Base-by-base conservation (phyloP, 208 protist genomes). In the Acanthamoeba healyi region DNA sequence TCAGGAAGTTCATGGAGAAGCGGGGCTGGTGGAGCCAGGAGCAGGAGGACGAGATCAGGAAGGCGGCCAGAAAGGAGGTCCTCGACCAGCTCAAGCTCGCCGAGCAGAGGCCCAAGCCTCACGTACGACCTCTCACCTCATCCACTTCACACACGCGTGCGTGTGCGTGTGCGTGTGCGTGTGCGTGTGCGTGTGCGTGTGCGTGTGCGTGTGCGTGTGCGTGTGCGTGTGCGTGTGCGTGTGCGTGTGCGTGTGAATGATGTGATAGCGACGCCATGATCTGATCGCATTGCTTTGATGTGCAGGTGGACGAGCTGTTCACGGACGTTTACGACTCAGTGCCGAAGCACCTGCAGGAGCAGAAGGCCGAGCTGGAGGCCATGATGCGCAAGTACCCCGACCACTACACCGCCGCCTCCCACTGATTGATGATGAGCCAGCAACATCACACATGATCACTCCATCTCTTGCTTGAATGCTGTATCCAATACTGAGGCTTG, bases 311-410 rank as follows among this genome's bases (percentile, higher is more conserved):
- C 44, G 84, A 97, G 65, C 58, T 97, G 19, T 98, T 97, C 58
- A 95, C 89, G 17, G 97, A 98, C 51, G 97, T 98, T n/a, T 98
- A 96, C 54, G 93, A 97, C 84, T 58, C 82, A 19, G 19, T 95
- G 34, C 67, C 97, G 2, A 26, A n/a, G 36, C 82, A 95, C 72
- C 82, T 98, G 0, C 56, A 94, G 91, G 74, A 95, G 72, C 97
- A 98, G 94, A 46, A 97, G 89, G 32, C 79, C 46, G 96, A 97
- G 89, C 88, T 97, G 49, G 63, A 93, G 9, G 96, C 77, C 72
- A 96, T 97, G 51, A 63, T 97, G 7, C 91, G 56, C 40, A 95
- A 97, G 84, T 97, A 97, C 54, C 95, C 95, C 36, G 89, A 96
- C 32, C 91, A 97, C 79, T 97, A 97, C 70, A 40, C 92, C 32